phyloP scores from a whole-genome alignment of 1,284 basidiomycete genomes.

The Phylloporus sp. region DNA sequence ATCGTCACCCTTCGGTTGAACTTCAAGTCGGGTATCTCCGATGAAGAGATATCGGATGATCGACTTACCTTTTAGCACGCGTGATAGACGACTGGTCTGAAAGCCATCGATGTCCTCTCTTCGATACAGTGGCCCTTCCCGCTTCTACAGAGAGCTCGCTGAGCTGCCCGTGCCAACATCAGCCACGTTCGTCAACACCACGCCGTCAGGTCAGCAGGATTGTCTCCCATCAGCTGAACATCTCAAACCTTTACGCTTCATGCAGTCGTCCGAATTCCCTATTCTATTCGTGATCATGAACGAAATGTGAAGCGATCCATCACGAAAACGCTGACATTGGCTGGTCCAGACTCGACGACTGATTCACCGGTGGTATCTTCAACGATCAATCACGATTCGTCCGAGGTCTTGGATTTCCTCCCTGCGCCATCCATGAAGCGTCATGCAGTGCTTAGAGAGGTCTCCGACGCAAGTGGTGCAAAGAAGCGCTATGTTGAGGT shows the following conservation, averaged over 20 bases:
- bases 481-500: constrained; percentile 66
- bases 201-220: constrained; percentile 23
- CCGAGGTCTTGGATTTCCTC: constrained; percentile 47
- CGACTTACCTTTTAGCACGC: too few relatives aligned
- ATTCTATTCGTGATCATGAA: constrained; percentile 49
- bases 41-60: too few relatives aligned
- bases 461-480: constrained; percentile 23
- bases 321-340: constrained; percentile 46
- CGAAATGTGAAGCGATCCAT: constrained; percentile 51
- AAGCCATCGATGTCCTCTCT: constrained; percentile 16
- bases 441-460: constrained; percentile 54
- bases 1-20: too few relatives aligned
- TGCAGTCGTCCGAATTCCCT: constrained; percentile 48
- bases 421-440: constrained; percentile 50
- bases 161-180: constrained; percentile 44
- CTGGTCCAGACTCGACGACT: not conserved
- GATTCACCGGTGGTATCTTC: constrained; percentile 24
- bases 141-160: constrained; percentile 45
- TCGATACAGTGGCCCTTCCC: constrained; percentile 23
- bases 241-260: not conserved
- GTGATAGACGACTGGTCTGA: too few relatives aligned
- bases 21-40: too few relatives aligned
- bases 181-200: constrained; percentile 24
- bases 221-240: not conserved
- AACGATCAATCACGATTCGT: constrained; percentile 41